Percentiles rank a stretch among this genome's conserved stretches.
phyloP scores from a whole-genome alignment of 495 filamentous ascomycete genomes.

The Hypoxylon crocopeplum region DNA sequence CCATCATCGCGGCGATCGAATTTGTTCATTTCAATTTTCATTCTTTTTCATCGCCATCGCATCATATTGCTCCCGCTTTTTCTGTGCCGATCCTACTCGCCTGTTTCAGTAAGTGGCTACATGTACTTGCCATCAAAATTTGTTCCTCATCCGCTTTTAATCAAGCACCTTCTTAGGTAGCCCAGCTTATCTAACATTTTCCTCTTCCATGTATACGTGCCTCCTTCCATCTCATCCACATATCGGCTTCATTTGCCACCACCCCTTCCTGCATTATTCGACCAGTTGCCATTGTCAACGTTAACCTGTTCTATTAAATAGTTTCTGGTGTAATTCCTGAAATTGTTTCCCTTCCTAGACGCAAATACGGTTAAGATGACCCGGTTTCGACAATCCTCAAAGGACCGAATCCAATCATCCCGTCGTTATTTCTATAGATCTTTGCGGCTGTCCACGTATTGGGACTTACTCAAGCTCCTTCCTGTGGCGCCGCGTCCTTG shows the following conservation, averaged over 20 bases:
- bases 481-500: neutral
- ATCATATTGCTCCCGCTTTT: neutral
- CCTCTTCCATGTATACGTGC: no score
- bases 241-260: neutral
- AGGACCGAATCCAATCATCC: slow-evolving; percentile 12
- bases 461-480: slow-evolving; percentile 19
- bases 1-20: no score
- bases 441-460: slow-evolving; percentile 9
- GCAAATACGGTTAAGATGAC: slow-evolving; percentile 31
- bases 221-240: neutral
- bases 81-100: neutral
- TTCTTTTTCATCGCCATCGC: neutral
- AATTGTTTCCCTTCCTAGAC: slow-evolving; percentile 14
- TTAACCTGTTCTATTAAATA: slow-evolving; percentile 12
- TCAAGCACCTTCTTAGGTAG: no score
- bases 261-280: neutral
- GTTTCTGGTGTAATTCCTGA: slow-evolving; percentile 15
- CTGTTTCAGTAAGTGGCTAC: slow-evolving; percentile 16
- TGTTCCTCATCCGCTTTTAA: neutral
- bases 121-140: neutral
- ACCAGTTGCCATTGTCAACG: neutral
- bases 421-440: slow-evolving; percentile 15
- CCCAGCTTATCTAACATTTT: no score
- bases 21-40: no score
- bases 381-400: slow-evolving; percentile 17